phyloP scores from a whole-genome alignment of 768 basidiomycete genomes.

The Lactarius pseudohatsudake region DNA sequence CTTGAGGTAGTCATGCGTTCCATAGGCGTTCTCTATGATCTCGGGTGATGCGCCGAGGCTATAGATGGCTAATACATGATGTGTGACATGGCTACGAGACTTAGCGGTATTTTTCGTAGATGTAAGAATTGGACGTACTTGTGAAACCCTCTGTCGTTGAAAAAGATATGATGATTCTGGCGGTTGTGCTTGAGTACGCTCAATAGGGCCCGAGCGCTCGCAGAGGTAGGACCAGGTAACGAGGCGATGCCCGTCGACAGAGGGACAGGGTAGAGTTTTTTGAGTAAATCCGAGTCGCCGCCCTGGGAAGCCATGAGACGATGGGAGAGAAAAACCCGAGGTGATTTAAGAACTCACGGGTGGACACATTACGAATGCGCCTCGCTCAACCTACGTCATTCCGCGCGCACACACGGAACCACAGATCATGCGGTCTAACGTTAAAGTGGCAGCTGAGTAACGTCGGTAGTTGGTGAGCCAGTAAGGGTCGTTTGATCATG shows the following conservation, averaged over 20 bases:
- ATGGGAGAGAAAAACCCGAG: neutral
- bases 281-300: constrained; percentile 5
- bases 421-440: no score
- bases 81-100: constrained; percentile 50
- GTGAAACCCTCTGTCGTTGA: constrained; percentile 42
- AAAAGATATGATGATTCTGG: constrained; percentile 53
- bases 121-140: constrained; percentile 31
- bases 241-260: constrained; percentile 11
- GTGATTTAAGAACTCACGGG: neutral
- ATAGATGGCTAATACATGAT: constrained; percentile 60
- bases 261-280: constrained; percentile 18
- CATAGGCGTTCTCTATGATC: constrained; percentile 45
- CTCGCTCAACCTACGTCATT: neutral
- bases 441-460: neutral
- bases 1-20: constrained; percentile 42
- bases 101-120: neutral
- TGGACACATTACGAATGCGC: neutral
- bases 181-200: constrained; percentile 49
- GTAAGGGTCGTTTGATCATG: no score
- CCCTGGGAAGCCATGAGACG: constrained; percentile 1
- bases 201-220: constrained; percentile 13
- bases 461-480: no score
- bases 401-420: neutral
- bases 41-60: constrained; percentile 52
- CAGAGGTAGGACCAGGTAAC: constrained; percentile 18